Base-by-base conservation (phyloP, 225 moss, liverwort and hornwort genomes). In the Marchantia paleacea region DNA sequence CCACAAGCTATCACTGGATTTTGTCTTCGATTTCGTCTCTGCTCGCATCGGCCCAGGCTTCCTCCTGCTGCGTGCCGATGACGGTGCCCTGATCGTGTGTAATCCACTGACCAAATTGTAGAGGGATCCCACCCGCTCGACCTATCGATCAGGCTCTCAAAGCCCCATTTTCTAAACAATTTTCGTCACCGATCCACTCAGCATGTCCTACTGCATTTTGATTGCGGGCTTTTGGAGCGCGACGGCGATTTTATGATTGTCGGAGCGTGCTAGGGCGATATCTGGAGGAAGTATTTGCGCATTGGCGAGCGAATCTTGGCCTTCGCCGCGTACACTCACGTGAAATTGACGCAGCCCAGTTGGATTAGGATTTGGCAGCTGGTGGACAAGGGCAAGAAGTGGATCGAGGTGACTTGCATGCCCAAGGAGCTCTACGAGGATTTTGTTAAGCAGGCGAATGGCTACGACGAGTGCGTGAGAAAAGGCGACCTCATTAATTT, bases 121-220 rank as follows among this genome's bases (percentile, higher is more conserved):
- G 80, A 65, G 11, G 31, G 69, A 50, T 75, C 53, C 65, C 39
- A 63, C 71, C 66, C 72, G 66, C 63, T 68, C 57, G 64, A 72
- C 63, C 60, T 53, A 57, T 83, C n/a, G n/a, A n/a, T 64, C 79
- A 64, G 76, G 70, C 70, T 82, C 63, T 77, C 75, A 47, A 52
- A 69, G 79, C 67, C 79, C 81, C 76, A 84, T 77, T 78, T 78
- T 82, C 63, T 87, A 80, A 87, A 82, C 87, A 87, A 72, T 87
- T 87, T 20, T 63, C 53, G 82, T n/a, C n/a, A n/a, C 83, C 76
- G 69, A 87, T 82, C 87, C 87, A 87, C 24, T 87, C 61, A 82
- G 80, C 61, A 75, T 67, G 71, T 81, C 87, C 87, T 78, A 82
- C 71, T 80, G 77, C 65, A 60, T 82, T 82, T 80, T 70, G 77